Percentiles rank a stretch among this genome's conserved stretches.
These are phyloP conservation scores for Fusarium kyushuense DNA, from an alignment of 2,329 filamentous ascomycete genomes.

Conservation along the genomic window DNA sequence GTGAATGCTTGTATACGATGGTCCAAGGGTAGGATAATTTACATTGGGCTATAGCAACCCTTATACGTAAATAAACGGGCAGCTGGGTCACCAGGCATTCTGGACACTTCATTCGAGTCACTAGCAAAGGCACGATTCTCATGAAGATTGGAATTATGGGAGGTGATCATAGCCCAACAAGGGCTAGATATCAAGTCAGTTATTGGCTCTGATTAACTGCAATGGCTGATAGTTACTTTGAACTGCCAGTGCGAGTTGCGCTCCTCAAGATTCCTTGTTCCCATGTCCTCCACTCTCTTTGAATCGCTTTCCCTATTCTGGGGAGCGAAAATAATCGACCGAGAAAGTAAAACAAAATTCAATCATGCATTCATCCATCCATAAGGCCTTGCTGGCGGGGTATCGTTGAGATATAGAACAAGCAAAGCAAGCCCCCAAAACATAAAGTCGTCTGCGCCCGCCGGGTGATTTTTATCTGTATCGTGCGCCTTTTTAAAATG, in stretches of 20 bases:
- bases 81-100: neutral
- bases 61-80: neutral
- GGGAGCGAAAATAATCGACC: constrained; percentile 6
- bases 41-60: neutral
- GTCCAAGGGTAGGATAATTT: neutral
- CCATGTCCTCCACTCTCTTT: constrained; percentile 11
- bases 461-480: constrained; percentile 42
- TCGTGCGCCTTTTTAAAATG: constrained; percentile 46
- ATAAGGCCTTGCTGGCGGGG: constrained; percentile 52
- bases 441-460: constrained; percentile 49
- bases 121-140: neutral
- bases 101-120: constrained; percentile 11
- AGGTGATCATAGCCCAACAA: constrained; percentile 31
- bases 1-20: neutral
- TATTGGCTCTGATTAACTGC: constrained; percentile 17
- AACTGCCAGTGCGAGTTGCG: constrained; percentile 6
- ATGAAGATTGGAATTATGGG: neutral
- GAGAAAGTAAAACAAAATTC: constrained; percentile 26
- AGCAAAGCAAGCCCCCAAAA: constrained; percentile 52
- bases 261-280: constrained; percentile 3
- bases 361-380: constrained; percentile 48
- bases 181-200: constrained; percentile 37
- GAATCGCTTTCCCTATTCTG: constrained; percentile 11
- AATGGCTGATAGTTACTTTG: constrained; percentile 3
- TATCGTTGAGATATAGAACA: constrained; percentile 57